Base-by-base conservation (phyloP, 1,284 basidiomycete genomes). In the Rhodofomes roseus region DNA sequence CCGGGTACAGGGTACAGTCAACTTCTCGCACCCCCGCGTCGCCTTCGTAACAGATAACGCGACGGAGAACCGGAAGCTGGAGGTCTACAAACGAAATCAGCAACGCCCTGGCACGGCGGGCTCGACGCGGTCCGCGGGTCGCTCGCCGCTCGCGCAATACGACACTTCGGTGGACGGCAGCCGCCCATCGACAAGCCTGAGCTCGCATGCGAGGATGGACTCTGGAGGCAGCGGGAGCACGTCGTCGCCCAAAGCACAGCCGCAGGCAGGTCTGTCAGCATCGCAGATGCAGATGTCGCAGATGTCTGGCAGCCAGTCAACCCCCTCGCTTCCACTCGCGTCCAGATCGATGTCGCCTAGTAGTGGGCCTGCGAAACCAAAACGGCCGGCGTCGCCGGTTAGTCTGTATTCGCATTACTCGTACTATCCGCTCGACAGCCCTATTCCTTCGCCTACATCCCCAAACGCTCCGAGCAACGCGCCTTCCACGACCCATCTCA, bases 381-480 rank as follows among this genome's bases (percentile, higher is more conserved):
- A 11, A 43, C 65, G 61, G 12, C 41, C 66, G 27, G 37, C 62
- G 6, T 68, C 70, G 2, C 63, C 80, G 20, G 72, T 71, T 16
- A 88, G 85, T 63, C 60, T 88, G 25, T 89, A 89, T 71, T 87
- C 86, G 9, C 71, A 70, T 20, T 88, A 89, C 67, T 89, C 86
- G 1, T 89, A 81, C 66, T 90, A 89, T 62, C 80, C 80, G 50
- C 71, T 84, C 46, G 82, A 85, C 48, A 77, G 74, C 56, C 66
- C 73, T 22, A 63, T 67, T 6, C 48, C 69, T 0, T 63, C 66
- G 16, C 66, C 70, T 14, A 65, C 60, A 2, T 22, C 46, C 14
- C 53, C 64, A 14, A 52, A 23, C 40, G 31, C 12, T 3, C 50
- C 20, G 14, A 20, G 20, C 53, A 31, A 36, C 54, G 4, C 40